Percentiles rank a stretch among this genome's conserved stretches.
phyloP scores from a whole-genome alignment of 768 basidiomycete genomes.

The Russula vinacea region DNA sequence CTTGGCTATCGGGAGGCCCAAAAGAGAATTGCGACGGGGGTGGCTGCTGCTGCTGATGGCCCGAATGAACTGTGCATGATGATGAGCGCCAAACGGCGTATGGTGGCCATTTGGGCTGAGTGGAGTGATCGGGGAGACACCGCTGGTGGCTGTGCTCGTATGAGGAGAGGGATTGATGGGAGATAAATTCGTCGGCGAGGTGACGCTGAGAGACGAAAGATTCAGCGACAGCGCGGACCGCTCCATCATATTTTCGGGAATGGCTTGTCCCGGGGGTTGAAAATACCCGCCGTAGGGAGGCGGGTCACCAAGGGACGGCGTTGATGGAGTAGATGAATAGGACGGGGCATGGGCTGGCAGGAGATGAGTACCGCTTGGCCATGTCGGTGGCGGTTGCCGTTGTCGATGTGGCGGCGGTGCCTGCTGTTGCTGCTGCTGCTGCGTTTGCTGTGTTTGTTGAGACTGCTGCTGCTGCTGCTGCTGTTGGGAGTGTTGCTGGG shows the following conservation, averaged over 20 bases:
- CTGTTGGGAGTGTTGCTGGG: slow-evolving; percentile 28
- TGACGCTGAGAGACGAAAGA: slow-evolving; percentile 60
- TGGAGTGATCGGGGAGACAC: slow-evolving; percentile 50
- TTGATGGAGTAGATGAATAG: slow-evolving; percentile 23
- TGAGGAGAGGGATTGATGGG: slow-evolving; percentile 52
- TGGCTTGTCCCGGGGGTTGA: slow-evolving; percentile 28
- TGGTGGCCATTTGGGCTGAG: slow-evolving; percentile 52
- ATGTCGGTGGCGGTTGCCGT: slow-evolving; percentile 35
- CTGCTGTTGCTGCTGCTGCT: slow-evolving; percentile 14
- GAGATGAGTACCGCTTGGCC: slow-evolving; percentile 31
- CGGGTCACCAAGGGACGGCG: slow-evolving; percentile 30
- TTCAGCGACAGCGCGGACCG: slow-evolving; percentile 57
- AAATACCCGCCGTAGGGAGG: slow-evolving; percentile 30
- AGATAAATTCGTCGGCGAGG: slow-evolving; percentile 63
- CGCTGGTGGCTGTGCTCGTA: slow-evolving; percentile 38
- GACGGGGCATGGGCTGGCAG: slow-evolving; percentile 28
- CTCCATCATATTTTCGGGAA: slow-evolving; percentile 33
- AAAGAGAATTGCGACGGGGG: slow-evolving; percentile 47
- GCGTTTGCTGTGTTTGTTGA: slow-evolving; percentile 4
- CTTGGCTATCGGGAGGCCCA: slow-evolving; percentile 39
- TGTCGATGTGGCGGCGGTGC: slow-evolving; percentile 23
- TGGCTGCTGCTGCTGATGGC: slow-evolving; percentile 33
- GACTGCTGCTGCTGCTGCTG: slow-evolving; percentile 14
- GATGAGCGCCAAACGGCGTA: slow-evolving; percentile 44
- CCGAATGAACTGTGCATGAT: slow-evolving; percentile 39